Evolutionary conservation across 2,329 filamentous ascomycete genomes (phyloP).

Genomic region (Sphaerulina populicola): DNA sequence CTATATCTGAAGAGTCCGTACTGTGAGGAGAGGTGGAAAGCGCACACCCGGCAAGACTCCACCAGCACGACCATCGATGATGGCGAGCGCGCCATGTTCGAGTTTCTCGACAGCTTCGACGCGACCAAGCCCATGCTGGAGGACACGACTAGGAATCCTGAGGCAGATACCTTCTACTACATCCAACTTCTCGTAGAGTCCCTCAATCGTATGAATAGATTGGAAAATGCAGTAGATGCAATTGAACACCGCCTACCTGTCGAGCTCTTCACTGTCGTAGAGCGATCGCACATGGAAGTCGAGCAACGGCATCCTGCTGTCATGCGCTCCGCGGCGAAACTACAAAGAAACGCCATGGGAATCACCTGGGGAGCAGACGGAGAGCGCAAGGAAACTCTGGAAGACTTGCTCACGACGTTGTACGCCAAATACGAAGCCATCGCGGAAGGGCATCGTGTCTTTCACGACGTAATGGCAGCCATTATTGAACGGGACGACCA

Average conservation of each 20-base stretch:
- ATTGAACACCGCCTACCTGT: slow-evolving; percentile 90
- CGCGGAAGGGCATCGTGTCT: slow-evolving; percentile 84
- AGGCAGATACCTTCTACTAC: slow-evolving; percentile 92
- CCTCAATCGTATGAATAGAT: slow-evolving; percentile 75
- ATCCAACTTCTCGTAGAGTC: slow-evolving; percentile 80
- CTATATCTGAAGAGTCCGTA: slow-evolving; percentile 96
- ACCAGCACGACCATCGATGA: slow-evolving; percentile 28
- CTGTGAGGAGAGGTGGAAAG: slow-evolving; percentile 92
- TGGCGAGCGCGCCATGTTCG: slow-evolving; percentile 49
- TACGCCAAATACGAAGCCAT: slow-evolving; percentile 98
- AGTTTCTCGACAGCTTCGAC: slow-evolving; percentile 51
- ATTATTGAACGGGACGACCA: slow-evolving; percentile 72
- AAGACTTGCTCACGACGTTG: slow-evolving; percentile 82
- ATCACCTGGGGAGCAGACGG: slow-evolving; percentile 28
- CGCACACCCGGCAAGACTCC: slow-evolving; percentile 53
- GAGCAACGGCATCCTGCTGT: slow-evolving; percentile 87
- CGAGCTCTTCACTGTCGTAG: slow-evolving; percentile 86
- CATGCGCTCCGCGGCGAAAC: slow-evolving; percentile 48
- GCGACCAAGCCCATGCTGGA: slow-evolving; percentile 57
- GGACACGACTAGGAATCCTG: slow-evolving; percentile 85
- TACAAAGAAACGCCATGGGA: slow-evolving; percentile 35
- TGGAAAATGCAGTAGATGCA: slow-evolving; percentile 78
- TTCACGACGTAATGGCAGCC: slow-evolving; percentile 83
- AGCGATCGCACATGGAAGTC: slow-evolving; percentile 88
- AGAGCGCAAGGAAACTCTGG: slow-evolving; percentile 62